A percentile compares a stretch with the other conserved stretches of the same genome.
Evolutionary conservation across 495 filamentous ascomycete genomes (phyloP).

Genomic region (Aspergillus egyptiacus): DNA sequence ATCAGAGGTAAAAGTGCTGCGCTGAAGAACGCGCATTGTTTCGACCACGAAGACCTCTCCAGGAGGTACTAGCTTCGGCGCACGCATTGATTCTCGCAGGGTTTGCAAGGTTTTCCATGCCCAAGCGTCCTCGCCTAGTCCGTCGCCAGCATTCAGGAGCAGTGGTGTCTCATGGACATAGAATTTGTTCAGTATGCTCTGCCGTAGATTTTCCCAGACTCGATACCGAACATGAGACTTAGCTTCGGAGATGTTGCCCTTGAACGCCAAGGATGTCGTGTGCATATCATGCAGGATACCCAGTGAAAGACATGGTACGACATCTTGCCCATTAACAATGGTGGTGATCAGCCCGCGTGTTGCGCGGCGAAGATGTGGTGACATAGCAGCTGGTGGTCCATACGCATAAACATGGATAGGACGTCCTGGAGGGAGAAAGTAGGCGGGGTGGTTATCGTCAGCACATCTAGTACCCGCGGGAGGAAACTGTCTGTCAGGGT

Average conservation of each 20-base stretch:
- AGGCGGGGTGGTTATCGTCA: conserved; percentile 19
- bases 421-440: conserved; percentile 57
- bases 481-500: conserved; percentile 30
- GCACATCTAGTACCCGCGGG: conserved; percentile 32
- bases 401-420: conserved; percentile 77
- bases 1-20: conserved; percentile 49
- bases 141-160: conserved; percentile 39
- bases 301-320: conserved; percentile 68
- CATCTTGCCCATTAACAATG: conserved; percentile 63
- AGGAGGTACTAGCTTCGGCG: conserved; percentile 64
- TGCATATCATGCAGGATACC: conserved; percentile 73
- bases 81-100: conserved; percentile 62
- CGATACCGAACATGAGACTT: conserved; percentile 59
- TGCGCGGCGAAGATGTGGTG: conserved; percentile 60
- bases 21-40: conserved; percentile 52
- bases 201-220: conserved; percentile 57
- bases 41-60: conserved; percentile 73
- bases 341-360: conserved; percentile 74
- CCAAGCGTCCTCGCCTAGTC: conserved; percentile 61
- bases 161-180: conserved; percentile 42
- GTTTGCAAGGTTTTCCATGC: conserved; percentile 62
- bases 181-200: conserved; percentile 42
- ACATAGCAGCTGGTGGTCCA: conserved; percentile 69
- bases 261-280: conserved; percentile 63
- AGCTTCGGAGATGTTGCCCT: conserved; percentile 58